A percentile compares a stretch with the other conserved stretches of the same genome.
Evolutionary conservation across 139 green algal species (phyloP).

Genomic region (Pseudopediastrum boryanum): DNA sequence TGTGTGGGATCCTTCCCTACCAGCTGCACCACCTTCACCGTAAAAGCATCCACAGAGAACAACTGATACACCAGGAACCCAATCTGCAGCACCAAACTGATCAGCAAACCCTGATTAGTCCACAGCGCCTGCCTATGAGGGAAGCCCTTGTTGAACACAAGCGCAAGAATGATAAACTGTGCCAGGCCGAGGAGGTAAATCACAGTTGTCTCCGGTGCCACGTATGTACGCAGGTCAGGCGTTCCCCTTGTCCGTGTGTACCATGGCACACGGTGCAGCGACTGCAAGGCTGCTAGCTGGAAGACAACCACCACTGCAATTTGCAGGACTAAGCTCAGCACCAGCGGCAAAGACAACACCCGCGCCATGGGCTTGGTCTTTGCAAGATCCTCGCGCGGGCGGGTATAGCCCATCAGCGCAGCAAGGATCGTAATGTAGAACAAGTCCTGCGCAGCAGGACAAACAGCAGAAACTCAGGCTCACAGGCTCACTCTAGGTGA

Average conservation of each 20-base stretch:
- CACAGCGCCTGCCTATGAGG: slow-evolving; percentile 53
- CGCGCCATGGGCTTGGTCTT: slow-evolving; percentile 47
- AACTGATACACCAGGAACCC: slow-evolving; percentile 49
- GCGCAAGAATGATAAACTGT: slow-evolving; percentile 55
- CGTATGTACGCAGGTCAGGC: slow-evolving; percentile 40
- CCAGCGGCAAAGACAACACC: slow-evolving; percentile 61
- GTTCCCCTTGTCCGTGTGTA: slow-evolving; percentile 39
- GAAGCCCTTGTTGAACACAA: slow-evolving; percentile 62
- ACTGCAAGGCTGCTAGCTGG: slow-evolving; percentile 46
- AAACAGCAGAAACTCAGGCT: no score
- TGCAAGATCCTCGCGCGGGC: slow-evolving; percentile 37
- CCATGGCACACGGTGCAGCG: slow-evolving; percentile 39
- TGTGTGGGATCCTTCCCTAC: slow-evolving; percentile 37
- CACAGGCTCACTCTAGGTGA: no score
- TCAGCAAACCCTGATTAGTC: slow-evolving; percentile 47
- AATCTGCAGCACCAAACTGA: slow-evolving; percentile 44
- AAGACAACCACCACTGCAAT: slow-evolving; percentile 58
- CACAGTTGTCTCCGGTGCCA: slow-evolving; percentile 51
- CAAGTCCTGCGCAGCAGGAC: slow-evolving; percentile 64
- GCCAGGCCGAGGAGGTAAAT: slow-evolving; percentile 50
- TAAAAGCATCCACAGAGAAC: slow-evolving; percentile 51
- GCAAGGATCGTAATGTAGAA: slow-evolving; percentile 76
- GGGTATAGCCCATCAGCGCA: slow-evolving; percentile 71
- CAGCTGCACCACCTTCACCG: slow-evolving; percentile 48
- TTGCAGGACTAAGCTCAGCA: slow-evolving; percentile 57